Percentiles rank a stretch among this genome's conserved stretches.
Evolutionary conservation across 2,329 filamentous ascomycete genomes (phyloP).

Genomic region (Sarocladiaceae sp.): DNA sequence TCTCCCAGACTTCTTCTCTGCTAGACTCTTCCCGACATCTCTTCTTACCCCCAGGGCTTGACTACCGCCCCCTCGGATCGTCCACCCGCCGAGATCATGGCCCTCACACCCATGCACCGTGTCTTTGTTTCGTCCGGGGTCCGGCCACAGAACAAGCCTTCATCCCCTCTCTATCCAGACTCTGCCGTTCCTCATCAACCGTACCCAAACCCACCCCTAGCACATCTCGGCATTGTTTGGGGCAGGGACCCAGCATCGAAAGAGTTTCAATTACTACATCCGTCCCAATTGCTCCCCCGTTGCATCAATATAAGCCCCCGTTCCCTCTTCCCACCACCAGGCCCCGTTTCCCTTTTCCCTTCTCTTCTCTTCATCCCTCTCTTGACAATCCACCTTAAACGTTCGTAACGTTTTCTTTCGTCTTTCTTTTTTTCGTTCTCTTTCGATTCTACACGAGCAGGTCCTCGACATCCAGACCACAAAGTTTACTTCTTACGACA

Average conservation of each 20-base stretch:
- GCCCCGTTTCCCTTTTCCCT: slow-evolving; percentile 9
- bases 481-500: not conserved
- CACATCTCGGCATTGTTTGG: not conserved
- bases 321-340: not conserved
- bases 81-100: slow-evolving; percentile 1
- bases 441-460: slow-evolving; percentile 46
- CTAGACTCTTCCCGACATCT: not conserved
- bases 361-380: slow-evolving; percentile 17
- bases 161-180: not conserved
- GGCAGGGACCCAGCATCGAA: not conserved
- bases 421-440: slow-evolving; percentile 16
- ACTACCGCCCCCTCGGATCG: slow-evolving; percentile 7
- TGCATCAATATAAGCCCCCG: not conserved
- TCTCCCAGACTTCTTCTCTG: not conserved
- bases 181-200: not conserved
- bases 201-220: not conserved
- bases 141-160: not conserved
- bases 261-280: slow-evolving; percentile 4
- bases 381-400: slow-evolving; percentile 13
- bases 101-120: not conserved
- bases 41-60: not conserved
- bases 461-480: slow-evolving; percentile 44
- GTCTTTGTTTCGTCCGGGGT: slow-evolving; percentile 6
- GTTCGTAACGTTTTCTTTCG: slow-evolving; percentile 13
- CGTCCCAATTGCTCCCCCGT: not conserved